Percentiles rank a stretch among this genome's conserved stretches.
Conservation (phyloP, 768 basidiomycete genomes). For the Boletus subparvulus region DNA sequence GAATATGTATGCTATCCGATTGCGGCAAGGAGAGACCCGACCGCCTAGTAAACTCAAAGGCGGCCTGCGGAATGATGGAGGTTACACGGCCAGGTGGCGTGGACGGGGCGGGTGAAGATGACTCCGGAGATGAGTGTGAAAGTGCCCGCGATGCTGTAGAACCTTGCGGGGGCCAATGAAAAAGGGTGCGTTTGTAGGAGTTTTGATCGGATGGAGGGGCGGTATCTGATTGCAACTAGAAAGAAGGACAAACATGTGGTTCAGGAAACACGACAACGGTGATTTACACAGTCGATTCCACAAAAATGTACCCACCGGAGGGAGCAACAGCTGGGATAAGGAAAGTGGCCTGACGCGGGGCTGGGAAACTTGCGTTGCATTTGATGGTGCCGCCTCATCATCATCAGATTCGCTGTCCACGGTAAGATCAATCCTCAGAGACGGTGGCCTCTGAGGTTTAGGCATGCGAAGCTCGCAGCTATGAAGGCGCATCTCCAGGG, state of each 20-base stretch:
- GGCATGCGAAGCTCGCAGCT: conserved; percentile 8
- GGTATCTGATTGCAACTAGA: conserved; percentile 8
- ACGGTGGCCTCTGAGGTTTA: background rate
- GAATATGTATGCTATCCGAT: background rate
- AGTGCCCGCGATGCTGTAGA: background rate
- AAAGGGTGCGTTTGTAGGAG: background rate
- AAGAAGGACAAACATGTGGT: background rate
- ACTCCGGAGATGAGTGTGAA: background rate
- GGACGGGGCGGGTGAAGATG: background rate
- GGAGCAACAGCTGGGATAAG: background rate
- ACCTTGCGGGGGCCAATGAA: conserved; percentile 1
- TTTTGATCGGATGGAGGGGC: background rate
- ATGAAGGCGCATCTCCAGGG: conserved; percentile 18
- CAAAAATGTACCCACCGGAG: conserved; percentile 14
- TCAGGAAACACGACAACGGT: background rate
- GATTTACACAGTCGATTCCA: background rate
- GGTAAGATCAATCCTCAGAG: conserved; percentile 25
- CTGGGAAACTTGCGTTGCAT: background rate
- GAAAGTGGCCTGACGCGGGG: background rate
- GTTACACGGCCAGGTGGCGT: background rate
- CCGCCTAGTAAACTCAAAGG: conserved; percentile 1
- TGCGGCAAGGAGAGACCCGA: conserved; percentile 2
- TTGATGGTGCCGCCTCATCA: background rate
- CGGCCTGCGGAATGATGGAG: background rate
- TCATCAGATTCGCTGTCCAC: conserved; percentile 5